Evolutionary conservation across 2,329 filamentous ascomycete species (phyloP), one percentile per base, ranked within the genome.

Genomic region (Eurotiales sp.): DNA sequence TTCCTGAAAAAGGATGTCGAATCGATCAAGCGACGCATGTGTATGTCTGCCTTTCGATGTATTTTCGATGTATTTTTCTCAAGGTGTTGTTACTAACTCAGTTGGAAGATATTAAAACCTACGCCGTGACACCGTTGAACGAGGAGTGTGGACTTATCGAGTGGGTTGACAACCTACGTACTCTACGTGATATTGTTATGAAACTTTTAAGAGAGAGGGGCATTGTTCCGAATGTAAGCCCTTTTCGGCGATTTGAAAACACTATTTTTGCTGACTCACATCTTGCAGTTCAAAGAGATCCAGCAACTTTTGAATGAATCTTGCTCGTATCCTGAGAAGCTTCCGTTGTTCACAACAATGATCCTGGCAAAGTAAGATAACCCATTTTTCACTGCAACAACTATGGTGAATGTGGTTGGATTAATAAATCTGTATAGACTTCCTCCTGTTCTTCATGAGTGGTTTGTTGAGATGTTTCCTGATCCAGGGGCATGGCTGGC

Each of bases 121-220:
- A 99, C 62, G 90, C 90, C 6, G 95, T 99, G 11, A 96, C 92
- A 4, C 95, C 93, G 1, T 76, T 99, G 43, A 97, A 96, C 66
- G 95, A 99, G 71, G 92, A 97, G 71, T 97, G 93, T 59, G 93
- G 93, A 53, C 86, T 96, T 56, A 96, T 99, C 60, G 93, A 99
- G 72, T 99, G 93, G 93, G 90, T 99, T 25, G 90, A 96, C 61
- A 93, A 93, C 8, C 84, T 99, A 59, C 95, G 92, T 67, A 95
- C 93, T 2, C 81, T 97, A 64, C 85, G 95, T 56, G 93, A 99
- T 60, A 93, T 97, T 56, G 78, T 99, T 45, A 77, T 95, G 44
- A 82, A 79, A 49, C 79, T 90, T 46, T 92, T 96, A 65, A 82
- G 83, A 56, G 81, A 89, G 57, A 86, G 86, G 55, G 86, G 86